phyloP scores from a whole-genome alignment of 305 asterid species.

The Solanum aculeatissimum region DNA sequence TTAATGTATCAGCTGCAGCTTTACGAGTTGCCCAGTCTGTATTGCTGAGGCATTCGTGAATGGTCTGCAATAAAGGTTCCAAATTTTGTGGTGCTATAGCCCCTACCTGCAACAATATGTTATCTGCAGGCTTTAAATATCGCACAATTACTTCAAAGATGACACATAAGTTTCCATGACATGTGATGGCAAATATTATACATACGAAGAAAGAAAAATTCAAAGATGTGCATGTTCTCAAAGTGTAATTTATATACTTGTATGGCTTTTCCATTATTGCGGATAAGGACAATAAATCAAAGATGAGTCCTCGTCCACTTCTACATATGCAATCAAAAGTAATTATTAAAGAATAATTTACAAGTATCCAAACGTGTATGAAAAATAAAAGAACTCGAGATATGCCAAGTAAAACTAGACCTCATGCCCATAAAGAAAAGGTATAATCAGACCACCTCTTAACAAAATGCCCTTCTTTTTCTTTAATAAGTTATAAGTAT shows the following conservation, averaged over 20 bases:
- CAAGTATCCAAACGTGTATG: background rate
- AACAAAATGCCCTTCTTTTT: background rate
- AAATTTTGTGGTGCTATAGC: constrained; percentile 78
- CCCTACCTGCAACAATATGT: constrained; percentile 51
- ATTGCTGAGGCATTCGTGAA: constrained; percentile 74
- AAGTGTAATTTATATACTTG: background rate
- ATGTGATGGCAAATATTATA: background rate
- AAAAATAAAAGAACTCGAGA: background rate
- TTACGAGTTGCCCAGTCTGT: constrained; percentile 96
- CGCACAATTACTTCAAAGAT: background rate
- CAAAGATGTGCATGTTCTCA: background rate
- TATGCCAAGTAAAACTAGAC: background rate
- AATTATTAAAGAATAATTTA: background rate
- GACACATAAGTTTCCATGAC: background rate
- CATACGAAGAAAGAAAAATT: background rate
- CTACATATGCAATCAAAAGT: background rate
- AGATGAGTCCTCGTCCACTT: background rate
- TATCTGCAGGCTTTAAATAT: background rate
- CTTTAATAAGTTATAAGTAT: background rate
- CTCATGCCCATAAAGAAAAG: background rate
- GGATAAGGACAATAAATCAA: background rate
- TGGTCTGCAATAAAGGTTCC: constrained; percentile 70
- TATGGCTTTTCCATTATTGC: background rate
- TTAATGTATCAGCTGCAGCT: constrained; percentile 92
- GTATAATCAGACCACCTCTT: background rate